A percentile compares a stretch with the other conserved stretches of the same genome.
These are phyloP conservation scores for Inosperma sp. DNA, from an alignment of 768 basidiomycete species.

Conservation along the genomic window DNA sequence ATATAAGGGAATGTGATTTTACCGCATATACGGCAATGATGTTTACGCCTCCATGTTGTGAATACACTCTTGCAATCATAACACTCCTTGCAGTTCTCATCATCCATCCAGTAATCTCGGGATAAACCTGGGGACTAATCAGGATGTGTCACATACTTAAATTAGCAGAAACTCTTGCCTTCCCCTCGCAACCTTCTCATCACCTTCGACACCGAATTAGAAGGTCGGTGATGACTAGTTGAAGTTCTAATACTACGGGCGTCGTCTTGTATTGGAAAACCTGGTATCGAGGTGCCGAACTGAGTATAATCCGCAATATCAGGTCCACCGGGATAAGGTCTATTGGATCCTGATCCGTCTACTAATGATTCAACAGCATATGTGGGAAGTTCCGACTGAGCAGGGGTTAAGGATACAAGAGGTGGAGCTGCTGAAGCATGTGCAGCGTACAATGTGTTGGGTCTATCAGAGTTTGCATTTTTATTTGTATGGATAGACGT, in stretches of 20 bases:
- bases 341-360: constrained; percentile 53
- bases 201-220: constrained; percentile 85
- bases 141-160: neutral
- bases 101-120: constrained; percentile 98
- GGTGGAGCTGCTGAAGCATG: constrained; percentile 69
- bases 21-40: constrained; percentile 98
- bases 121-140: constrained; percentile 57
- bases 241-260: constrained; percentile 80
- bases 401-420: constrained; percentile 79
- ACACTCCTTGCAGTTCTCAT: constrained; percentile 92
- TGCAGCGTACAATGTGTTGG: constrained; percentile 50
- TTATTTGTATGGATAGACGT: constrained; percentile 47
- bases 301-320: constrained; percentile 53
- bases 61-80: constrained; percentile 95
- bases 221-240: constrained; percentile 57
- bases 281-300: constrained; percentile 79
- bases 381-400: constrained; percentile 72
- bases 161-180: constrained; percentile 42
- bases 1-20: constrained; percentile 19
- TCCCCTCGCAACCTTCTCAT: constrained; percentile 88
- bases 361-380: constrained; percentile 62
- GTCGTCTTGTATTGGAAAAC: constrained; percentile 90
- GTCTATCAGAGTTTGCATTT: constrained; percentile 49
- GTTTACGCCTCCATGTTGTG: constrained; percentile 90
- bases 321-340: constrained; percentile 47